phyloP scores from a whole-genome alignment of 176 grass and related monocot genomes.

The Raddia distichophylla region DNA sequence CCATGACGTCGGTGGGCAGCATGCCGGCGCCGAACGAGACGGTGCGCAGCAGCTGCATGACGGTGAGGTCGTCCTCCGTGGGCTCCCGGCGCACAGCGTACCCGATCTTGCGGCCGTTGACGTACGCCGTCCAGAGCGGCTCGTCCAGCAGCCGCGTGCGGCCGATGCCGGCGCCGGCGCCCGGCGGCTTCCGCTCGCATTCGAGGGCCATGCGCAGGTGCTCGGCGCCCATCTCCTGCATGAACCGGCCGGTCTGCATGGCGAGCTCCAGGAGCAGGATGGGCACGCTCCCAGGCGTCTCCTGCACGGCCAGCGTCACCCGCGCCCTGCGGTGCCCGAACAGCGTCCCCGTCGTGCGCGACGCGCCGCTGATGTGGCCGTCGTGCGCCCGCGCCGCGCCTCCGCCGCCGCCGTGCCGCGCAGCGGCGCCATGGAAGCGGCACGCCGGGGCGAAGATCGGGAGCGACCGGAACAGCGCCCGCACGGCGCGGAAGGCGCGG shows the following conservation, averaged over 20 bases:
- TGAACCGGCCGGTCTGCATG: conserved; percentile 82
- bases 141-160: conserved; percentile 70
- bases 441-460: conserved; percentile 81
- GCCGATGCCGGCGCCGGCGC: conserved; percentile 46
- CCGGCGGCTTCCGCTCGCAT: conserved; percentile 77
- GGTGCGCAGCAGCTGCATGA: conserved; percentile 90
- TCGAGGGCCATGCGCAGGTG: conserved; percentile 83
- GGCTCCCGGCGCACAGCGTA: conserved; percentile 78
- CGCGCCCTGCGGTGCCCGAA: conserved; percentile 83
- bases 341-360: conserved; percentile 79
- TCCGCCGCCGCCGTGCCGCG: conserved; percentile 50
- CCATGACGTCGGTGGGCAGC: conserved; percentile 64
- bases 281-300: conserved; percentile 80
- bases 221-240: conserved; percentile 96
- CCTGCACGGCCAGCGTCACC: conserved; percentile 86
- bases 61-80: conserved; percentile 70
- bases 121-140: conserved; percentile 88
- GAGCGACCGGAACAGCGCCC: conserved; percentile 79
- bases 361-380: conserved; percentile 68
- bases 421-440: conserved; percentile 60
- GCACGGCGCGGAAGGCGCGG: conserved; percentile 69
- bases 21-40: conserved; percentile 89
- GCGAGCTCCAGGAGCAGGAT: conserved; percentile 89
- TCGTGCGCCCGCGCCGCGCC: conserved; percentile 39
- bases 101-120: conserved; percentile 86